phyloP scores from a whole-genome alignment of 768 basidiomycete genomes.

The Trametes coccinea region DNA sequence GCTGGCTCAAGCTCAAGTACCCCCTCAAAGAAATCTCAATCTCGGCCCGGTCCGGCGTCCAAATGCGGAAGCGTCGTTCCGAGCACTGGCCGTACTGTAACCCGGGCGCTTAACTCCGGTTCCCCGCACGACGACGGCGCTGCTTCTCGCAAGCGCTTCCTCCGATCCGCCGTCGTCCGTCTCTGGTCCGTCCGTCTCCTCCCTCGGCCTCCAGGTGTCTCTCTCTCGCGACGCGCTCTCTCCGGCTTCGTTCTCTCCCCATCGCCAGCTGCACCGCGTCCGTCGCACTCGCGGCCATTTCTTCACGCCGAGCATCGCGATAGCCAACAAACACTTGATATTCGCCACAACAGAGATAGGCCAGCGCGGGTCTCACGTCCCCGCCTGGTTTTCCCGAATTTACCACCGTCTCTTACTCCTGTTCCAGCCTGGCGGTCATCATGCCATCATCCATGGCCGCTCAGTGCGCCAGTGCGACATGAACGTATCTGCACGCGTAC shows the following conservation, averaged over 20 bases:
- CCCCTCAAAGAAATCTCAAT: conserved; percentile 16
- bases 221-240: neutral
- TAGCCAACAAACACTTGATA: neutral
- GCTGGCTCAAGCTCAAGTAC: conserved; percentile 7
- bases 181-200: too few relatives aligned
- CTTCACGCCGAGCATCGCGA: neutral
- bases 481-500: conserved; percentile 7
- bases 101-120: conserved; percentile 5
- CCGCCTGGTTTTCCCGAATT: conserved; percentile 13
- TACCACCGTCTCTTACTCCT: neutral
- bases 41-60: conserved; percentile 20
- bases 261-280: neutral
- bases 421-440: conserved; percentile 12
- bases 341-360: neutral
- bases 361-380: conserved; percentile 10
- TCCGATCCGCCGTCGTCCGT: neutral
- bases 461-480: neutral
- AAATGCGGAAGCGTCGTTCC: conserved; percentile 8
- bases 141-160: neutral
- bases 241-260: neutral
- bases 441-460: neutral
- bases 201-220: neutral
- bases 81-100: neutral
- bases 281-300: neutral
- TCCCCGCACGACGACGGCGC: neutral